Evolutionary conservation across 2,329 filamentous ascomycete genomes (phyloP).

Genomic region (Coniella lustricola): DNA sequence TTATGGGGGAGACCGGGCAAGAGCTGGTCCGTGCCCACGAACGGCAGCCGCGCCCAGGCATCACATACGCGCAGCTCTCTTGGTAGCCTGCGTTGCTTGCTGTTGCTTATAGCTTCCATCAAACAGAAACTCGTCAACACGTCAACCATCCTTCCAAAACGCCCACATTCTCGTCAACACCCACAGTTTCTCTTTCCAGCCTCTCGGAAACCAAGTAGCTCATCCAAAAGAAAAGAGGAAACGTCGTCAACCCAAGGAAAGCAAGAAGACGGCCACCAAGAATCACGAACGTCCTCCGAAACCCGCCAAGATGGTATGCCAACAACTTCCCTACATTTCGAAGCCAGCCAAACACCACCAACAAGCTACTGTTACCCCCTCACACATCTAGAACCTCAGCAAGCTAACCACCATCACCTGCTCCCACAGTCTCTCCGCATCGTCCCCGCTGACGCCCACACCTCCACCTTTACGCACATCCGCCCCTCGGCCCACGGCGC

Average conservation of each 20-base stretch:
- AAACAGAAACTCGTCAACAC: background rate
- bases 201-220: no score
- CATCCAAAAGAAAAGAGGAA: no score
- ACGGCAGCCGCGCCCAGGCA: constrained; percentile 1
- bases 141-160: background rate
- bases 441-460: constrained; percentile 63
- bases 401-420: constrained; percentile 18
- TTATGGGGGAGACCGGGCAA: background rate
- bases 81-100: constrained; percentile 11
- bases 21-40: background rate
- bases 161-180: background rate
- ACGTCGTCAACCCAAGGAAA: no score
- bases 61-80: constrained; percentile 15
- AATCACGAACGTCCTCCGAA: background rate
- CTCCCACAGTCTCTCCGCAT: constrained; percentile 73
- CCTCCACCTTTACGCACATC: constrained; percentile 58
- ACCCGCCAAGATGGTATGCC: constrained; percentile 43
- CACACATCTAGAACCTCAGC: background rate
- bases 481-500: constrained; percentile 55
- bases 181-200: background rate
- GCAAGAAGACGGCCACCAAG: background rate
- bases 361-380: constrained; percentile 4
- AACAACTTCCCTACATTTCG: constrained; percentile 2
- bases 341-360: no score
- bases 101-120: constrained; percentile 1